Evolutionary conservation across 1,284 basidiomycete genomes (phyloP).

Genomic region (Vanrija sp.): DNA sequence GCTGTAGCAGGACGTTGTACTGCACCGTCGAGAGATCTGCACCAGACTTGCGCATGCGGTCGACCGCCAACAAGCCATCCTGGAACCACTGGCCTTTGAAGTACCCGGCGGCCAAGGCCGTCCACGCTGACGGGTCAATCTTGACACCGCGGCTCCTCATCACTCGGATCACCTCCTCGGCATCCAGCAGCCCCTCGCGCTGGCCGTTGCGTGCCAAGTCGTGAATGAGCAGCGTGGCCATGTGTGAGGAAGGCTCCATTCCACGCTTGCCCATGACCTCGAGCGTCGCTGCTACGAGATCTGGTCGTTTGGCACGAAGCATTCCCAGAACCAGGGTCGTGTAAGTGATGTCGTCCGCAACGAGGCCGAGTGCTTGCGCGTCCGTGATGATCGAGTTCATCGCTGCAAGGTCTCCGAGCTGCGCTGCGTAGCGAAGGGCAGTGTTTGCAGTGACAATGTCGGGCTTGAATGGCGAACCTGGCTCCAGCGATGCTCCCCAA

Average conservation of each 20-base stretch:
- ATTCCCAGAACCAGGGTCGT: slow-evolving; percentile 72
- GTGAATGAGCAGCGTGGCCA: slow-evolving; percentile 69
- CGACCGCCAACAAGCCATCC: slow-evolving; percentile 54
- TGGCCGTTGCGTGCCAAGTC: slow-evolving; percentile 61
- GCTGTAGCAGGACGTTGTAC: slow-evolving; percentile 71
- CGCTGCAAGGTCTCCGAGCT: slow-evolving; percentile 58
- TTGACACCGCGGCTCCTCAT: slow-evolving; percentile 61
- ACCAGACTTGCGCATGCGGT: slow-evolving; percentile 59
- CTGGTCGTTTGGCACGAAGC: slow-evolving; percentile 61
- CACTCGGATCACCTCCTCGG: slow-evolving; percentile 61
- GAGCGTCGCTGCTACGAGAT: slow-evolving; percentile 62
- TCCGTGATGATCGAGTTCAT: slow-evolving; percentile 62
- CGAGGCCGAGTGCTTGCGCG: slow-evolving; percentile 53
- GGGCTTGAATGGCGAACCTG: slow-evolving; percentile 48
- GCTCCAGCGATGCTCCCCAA: slow-evolving; percentile 31
- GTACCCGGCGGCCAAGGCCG: slow-evolving; percentile 44
- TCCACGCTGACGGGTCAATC: slow-evolving; percentile 48
- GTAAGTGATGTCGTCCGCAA: slow-evolving; percentile 73
- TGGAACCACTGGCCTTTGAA: slow-evolving; percentile 42
- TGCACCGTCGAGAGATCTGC: slow-evolving; percentile 59
- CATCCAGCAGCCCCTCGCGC: slow-evolving; percentile 57
- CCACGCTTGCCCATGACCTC: slow-evolving; percentile 68
- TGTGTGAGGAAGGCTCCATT: slow-evolving; percentile 66
- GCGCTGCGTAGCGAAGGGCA: slow-evolving; percentile 63
- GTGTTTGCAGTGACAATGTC: slow-evolving; percentile 75